Conservation (phyloP, 139 green algal genomes). For the Auxenochlorella protothecoides region DNA sequence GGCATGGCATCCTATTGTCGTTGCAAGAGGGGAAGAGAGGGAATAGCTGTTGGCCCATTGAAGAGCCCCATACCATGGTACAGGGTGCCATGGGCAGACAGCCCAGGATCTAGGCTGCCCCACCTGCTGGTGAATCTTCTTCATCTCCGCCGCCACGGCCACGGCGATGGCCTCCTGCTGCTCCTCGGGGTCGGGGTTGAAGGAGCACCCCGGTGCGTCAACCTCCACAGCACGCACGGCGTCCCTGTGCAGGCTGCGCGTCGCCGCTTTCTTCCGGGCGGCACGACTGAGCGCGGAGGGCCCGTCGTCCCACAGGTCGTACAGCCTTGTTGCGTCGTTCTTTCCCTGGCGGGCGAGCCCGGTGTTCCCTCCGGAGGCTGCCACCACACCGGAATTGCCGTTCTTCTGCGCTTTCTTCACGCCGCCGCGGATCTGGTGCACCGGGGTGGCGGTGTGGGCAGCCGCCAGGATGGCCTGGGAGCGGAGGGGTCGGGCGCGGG, state of each 20-base stretch:
- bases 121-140: constrained; percentile 39
- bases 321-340: too few species aligned
- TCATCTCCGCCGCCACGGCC: constrained; percentile 64
- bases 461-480: constrained; percentile 20
- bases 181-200: constrained; percentile 60
- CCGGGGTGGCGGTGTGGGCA: constrained; percentile 8
- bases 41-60: too few species aligned
- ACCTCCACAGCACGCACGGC: constrained; percentile 46
- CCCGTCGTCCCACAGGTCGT: neutral
- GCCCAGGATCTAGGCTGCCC: constrained; percentile 7
- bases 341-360: too few species aligned
- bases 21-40: too few species aligned
- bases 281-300: neutral
- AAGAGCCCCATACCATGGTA: too few species aligned
- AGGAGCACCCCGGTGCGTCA: constrained; percentile 65
- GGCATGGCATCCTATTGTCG: constrained; percentile 20
- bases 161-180: constrained; percentile 71
- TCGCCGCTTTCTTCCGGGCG: neutral
- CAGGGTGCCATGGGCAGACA: too few species aligned
- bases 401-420: too few species aligned
- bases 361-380: too few species aligned
- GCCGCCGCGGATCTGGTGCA: neutral
- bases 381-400: too few species aligned
- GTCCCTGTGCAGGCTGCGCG: neutral
- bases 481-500: constrained; percentile 12